Conservation (phyloP, 306 rosid species). For the Prunus davidiana region DNA sequence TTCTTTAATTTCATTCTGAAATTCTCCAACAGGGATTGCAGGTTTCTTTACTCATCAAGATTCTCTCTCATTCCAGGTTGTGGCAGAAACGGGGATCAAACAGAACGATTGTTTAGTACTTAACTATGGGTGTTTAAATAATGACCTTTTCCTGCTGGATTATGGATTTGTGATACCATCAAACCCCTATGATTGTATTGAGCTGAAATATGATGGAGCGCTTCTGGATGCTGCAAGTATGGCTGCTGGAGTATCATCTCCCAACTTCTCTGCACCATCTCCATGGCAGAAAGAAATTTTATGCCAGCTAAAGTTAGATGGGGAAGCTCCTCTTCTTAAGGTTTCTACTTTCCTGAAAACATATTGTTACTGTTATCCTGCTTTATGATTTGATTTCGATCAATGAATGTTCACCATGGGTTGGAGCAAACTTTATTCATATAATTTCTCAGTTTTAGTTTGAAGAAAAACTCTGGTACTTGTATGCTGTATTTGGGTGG, state of each 20-base stretch:
- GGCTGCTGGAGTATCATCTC: slow-evolving; percentile 81
- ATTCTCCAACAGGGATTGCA: not conserved
- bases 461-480: not conserved
- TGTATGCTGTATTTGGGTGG: not conserved
- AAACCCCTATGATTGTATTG: slow-evolving; percentile 76
- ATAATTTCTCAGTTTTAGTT: no score
- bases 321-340: slow-evolving; percentile 79
- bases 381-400: not conserved
- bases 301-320: slow-evolving; percentile 66
- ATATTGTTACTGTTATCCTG: not conserved
- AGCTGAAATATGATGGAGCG: slow-evolving; percentile 82
- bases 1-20: not conserved
- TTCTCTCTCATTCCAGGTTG: slow-evolving; percentile 60
- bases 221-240: slow-evolving; percentile 88
- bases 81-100: slow-evolving; percentile 68
- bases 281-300: slow-evolving; percentile 71
- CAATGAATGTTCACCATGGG: no score
- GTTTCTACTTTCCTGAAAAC: slow-evolving; percentile 34
- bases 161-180: slow-evolving; percentile 83
- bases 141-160: slow-evolving; percentile 81
- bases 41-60: slow-evolving; percentile 15
- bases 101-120: slow-evolving; percentile 59
- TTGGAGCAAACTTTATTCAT: no score
- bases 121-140: slow-evolving; percentile 75
- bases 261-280: slow-evolving; percentile 70